Evolutionary conservation across 352 stramenopile genomes (phyloP).

Genomic region (Pilasporangium apinafurcum): DNA sequence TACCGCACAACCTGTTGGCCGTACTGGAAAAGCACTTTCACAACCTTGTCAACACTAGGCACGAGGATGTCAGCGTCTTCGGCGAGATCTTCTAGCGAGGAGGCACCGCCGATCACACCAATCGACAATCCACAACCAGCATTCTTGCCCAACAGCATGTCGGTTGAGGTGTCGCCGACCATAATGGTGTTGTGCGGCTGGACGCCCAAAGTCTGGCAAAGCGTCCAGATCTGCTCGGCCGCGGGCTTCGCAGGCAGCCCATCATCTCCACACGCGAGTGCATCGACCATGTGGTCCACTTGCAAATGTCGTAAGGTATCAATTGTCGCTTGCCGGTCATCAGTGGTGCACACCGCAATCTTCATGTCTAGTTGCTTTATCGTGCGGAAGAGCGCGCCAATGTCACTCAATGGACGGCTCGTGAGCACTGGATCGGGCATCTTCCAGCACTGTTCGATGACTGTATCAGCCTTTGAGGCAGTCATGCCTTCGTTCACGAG

Average conservation of each 20-base stretch:
- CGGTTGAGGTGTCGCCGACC: conserved; percentile 82
- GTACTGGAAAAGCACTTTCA: conserved; percentile 83
- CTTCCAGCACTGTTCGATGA: conserved; percentile 77
- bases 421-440: conserved; percentile 77
- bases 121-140: conserved; percentile 71
- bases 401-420: conserved; percentile 63
- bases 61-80: conserved; percentile 81
- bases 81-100: conserved; percentile 73
- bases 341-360: conserved; percentile 85
- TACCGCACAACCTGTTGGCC: conserved; percentile 63
- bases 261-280: conserved; percentile 75
- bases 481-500: conserved; percentile 69
- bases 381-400: conserved; percentile 71
- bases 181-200: conserved; percentile 85
- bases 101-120: conserved; percentile 73
- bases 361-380: conserved; percentile 86
- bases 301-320: conserved; percentile 72
- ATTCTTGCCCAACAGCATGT: conserved; percentile 79
- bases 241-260: conserved; percentile 75
- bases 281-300: conserved; percentile 72
- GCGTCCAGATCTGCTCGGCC: conserved; percentile 80
- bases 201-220: conserved; percentile 72
- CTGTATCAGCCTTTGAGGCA: conserved; percentile 40
- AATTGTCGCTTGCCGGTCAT: conserved; percentile 74
- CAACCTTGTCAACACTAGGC: conserved; percentile 64